A percentile compares a stretch with the other conserved stretches of the same genome.
These are phyloP conservation scores for Colletotrichum neosansevieriae DNA, from an alignment of 2,329 filamentous ascomycete genomes.

Conservation along the genomic window DNA sequence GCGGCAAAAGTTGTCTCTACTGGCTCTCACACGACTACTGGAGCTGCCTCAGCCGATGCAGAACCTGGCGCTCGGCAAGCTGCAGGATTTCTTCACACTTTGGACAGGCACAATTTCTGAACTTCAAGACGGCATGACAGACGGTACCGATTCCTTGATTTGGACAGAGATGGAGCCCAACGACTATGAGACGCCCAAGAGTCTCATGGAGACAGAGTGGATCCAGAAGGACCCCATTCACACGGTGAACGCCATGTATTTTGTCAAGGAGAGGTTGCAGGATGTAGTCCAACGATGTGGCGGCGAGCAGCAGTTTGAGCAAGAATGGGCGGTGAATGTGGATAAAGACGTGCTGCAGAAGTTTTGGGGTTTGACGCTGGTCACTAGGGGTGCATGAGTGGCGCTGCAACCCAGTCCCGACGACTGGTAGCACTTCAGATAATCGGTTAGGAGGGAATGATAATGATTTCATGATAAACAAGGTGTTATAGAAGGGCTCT, in stretches of 20 bases:
- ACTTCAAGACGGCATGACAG: conserved; percentile 70
- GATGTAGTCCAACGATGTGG: conserved; percentile 70
- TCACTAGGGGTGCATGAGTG: conserved; percentile 6
- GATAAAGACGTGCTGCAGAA: conserved; percentile 77
- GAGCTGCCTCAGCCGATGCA: conserved; percentile 71
- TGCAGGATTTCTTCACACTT: conserved; percentile 81
- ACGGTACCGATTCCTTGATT: conserved; percentile 65
- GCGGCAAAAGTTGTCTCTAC: conserved; percentile 77
- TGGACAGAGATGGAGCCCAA: conserved; percentile 56
- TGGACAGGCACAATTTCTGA: conserved; percentile 80
- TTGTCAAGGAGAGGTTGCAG: conserved; percentile 72
- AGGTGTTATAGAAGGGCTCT: conserved; percentile 14
- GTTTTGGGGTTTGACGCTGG: conserved; percentile 57
- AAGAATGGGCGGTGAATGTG: conserved; percentile 79
- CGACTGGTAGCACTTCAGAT: conserved; percentile 3
- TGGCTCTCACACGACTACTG: conserved; percentile 79
- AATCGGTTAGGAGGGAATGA: conserved; percentile 9
- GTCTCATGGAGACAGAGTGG: conserved; percentile 64
- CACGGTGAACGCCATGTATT: conserved; percentile 71
- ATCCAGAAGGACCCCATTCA: conserved; percentile 75
- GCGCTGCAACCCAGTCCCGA: not conserved
- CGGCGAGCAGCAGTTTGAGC: conserved; percentile 74
- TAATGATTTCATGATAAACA: conserved; percentile 33
- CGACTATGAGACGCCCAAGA: conserved; percentile 70
- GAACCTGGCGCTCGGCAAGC: conserved; percentile 67